Percentiles rank a stretch among this genome's conserved stretches.
phyloP scores from a whole-genome alignment of 805 yeast genomes.

The Metschnikowia amazonensis region DNA sequence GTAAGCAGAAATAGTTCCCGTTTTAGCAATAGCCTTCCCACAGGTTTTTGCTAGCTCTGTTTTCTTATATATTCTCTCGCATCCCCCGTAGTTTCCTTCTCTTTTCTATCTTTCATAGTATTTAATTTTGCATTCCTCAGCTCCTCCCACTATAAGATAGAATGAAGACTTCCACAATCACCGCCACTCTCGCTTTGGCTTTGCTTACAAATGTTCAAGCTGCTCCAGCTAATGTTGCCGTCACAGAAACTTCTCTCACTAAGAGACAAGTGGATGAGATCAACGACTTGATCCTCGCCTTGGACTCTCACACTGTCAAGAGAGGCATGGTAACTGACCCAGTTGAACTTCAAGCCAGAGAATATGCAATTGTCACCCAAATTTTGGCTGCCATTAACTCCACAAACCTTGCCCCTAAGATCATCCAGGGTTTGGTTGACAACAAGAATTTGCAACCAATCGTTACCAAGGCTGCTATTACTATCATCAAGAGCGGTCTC shows the following conservation, averaged over 20 bases:
- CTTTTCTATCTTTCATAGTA: not conserved
- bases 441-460: conserved; percentile 30
- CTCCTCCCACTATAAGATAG: not conserved
- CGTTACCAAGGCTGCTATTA: conserved; percentile 27
- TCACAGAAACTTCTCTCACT: conserved; percentile 10
- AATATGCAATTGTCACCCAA: conserved; percentile 38
- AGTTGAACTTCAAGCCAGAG: conserved; percentile 33
- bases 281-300: conserved; percentile 25
- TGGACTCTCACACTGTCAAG: conserved; percentile 29
- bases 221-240: conserved; percentile 17
- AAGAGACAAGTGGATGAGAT: conserved; percentile 21
- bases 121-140: not conserved
- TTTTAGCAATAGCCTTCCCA: not conserved
- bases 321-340: conserved; percentile 23
- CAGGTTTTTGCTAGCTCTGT: not conserved
- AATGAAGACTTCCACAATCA: conserved; percentile 17
- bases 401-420: conserved; percentile 35
- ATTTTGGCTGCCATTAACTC: conserved; percentile 34
- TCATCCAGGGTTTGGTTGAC: conserved; percentile 31
- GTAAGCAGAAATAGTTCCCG: conserved; percentile 3
- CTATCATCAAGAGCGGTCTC: conserved; percentile 29
- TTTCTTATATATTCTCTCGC: conserved; percentile 2
- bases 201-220: conserved; percentile 16
- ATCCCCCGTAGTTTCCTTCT: not conserved
- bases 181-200: conserved; percentile 19